Evolutionary conservation across 441 rosid genomes (phyloP).

Genomic region (Isatis lusitanica): DNA sequence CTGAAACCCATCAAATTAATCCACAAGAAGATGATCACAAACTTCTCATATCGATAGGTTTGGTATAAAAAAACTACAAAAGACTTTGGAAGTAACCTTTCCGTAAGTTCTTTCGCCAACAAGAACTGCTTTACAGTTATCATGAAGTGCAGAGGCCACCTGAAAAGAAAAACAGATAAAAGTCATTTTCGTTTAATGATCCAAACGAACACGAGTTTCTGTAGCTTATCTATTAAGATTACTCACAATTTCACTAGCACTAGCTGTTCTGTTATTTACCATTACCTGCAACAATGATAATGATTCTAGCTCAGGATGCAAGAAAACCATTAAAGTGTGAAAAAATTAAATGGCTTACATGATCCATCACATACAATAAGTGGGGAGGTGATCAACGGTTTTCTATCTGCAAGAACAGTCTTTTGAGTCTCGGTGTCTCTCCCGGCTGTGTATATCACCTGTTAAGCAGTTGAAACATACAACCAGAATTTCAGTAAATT

Average conservation of each 20-base stretch:
- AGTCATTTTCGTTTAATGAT: background rate
- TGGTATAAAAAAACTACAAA: background rate
- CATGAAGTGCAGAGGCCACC: constrained; percentile 98
- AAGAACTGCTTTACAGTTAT: constrained; percentile 89
- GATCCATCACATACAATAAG: constrained; percentile 64
- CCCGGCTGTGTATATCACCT: constrained; percentile 86
- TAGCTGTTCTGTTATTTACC: constrained; percentile 89
- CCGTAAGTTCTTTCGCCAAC: constrained; percentile 91
- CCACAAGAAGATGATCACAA: background rate
- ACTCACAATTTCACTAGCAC: constrained; percentile 95
- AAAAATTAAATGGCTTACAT: constrained; percentile 29
- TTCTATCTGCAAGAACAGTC: constrained; percentile 58
- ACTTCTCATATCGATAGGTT: background rate
- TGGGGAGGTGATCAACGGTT: constrained; percentile 70
- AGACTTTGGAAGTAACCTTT: constrained; percentile 52
- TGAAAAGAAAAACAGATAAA: constrained; percentile 38
- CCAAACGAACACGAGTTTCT: background rate
- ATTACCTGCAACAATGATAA: constrained; percentile 58
- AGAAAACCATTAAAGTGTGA: background rate
- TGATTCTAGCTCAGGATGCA: constrained; percentile 9
- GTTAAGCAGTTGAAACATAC: constrained; percentile 31
- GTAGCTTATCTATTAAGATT: background rate
- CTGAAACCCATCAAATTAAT: constrained; percentile 36
- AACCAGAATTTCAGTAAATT: constrained; percentile 9
- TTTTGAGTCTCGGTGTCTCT: constrained; percentile 72